A percentile compares a stretch with the other conserved stretches of the same genome.
Conservation (phyloP, 2,329 filamentous ascomycete species). For the Venturia asperata region DNA sequence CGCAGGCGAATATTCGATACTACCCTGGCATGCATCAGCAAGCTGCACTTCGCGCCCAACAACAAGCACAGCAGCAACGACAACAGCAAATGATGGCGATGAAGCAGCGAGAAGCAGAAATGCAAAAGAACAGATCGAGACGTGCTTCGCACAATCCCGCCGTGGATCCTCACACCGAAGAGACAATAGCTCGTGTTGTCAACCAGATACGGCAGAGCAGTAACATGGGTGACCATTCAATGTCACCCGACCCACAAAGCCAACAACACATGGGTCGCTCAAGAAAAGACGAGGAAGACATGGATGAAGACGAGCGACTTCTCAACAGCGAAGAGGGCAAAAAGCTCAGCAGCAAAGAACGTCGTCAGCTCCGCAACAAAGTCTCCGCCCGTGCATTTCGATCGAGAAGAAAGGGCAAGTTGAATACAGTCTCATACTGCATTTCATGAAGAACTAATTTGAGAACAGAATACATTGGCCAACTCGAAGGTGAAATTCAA, state of each 20-base stretch:
- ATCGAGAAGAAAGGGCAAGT: conserved; percentile 91
- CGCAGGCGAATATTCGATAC: conserved; percentile 58
- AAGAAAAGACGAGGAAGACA: conserved; percentile 95
- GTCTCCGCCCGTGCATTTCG: conserved; percentile 96
- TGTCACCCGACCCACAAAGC: conserved; percentile 34
- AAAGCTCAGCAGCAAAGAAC: conserved; percentile 97
- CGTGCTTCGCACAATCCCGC: conserved; percentile 27
- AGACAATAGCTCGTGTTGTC: conserved; percentile 87
- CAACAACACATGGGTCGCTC: conserved; percentile 63
- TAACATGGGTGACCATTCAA: conserved; percentile 46
- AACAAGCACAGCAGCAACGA: conserved; percentile 59
- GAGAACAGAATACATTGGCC: conserved; percentile 82
- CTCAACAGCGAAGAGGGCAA: conserved; percentile 97
- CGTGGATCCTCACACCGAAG: conserved; percentile 53
- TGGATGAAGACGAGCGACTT: conserved; percentile 91
- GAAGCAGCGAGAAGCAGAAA: conserved; percentile 51
- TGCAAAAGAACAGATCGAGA: conserved; percentile 25
- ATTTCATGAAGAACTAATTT: conserved; percentile 41
- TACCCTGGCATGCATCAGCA: conserved; percentile 94
- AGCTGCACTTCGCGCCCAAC: conserved; percentile 61
- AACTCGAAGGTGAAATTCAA: conserved; percentile 85
- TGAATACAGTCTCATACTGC: neutral
- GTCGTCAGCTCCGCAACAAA: conserved; percentile 96
- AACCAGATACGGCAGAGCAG: conserved; percentile 83
- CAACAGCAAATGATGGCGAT: conserved; percentile 31